These are phyloP conservation scores for Vitellaria paradoxa DNA, from an alignment of 179 eudicot genomes.

Conservation along the genomic window DNA sequence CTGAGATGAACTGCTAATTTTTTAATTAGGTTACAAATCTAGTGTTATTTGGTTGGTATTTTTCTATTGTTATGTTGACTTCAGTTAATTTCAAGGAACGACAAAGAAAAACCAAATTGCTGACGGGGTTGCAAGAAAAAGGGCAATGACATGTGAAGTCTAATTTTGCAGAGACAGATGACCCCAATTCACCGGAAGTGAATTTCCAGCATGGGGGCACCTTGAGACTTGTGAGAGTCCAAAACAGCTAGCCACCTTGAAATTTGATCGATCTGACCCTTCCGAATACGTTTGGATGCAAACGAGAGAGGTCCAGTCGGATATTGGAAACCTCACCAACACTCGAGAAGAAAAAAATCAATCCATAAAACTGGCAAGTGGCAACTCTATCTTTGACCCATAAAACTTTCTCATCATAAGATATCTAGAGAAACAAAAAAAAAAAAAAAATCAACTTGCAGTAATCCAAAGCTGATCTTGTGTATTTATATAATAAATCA, in stretches of 20 bases:
- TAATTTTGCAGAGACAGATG: too few species aligned
- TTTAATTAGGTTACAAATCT: neutral
- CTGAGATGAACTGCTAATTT: neutral
- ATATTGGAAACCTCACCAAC: conserved; percentile 8
- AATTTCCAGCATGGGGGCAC: neutral
- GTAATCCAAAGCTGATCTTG: neutral
- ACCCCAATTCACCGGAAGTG: neutral
- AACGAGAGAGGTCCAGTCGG: neutral
- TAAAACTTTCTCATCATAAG: neutral
- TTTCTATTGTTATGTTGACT: neutral
- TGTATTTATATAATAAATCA: neutral
- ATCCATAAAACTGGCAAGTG: neutral
- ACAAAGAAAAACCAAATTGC: too few species aligned
- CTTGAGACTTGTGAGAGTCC: conserved; percentile 1
- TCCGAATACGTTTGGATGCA: neutral
- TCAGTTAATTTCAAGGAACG: too few species aligned
- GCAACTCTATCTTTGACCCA: conserved; percentile 14
- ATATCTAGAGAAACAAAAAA: neutral
- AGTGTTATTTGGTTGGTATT: neutral
- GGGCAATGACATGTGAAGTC: too few species aligned
- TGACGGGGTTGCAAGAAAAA: neutral
- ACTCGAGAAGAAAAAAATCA: neutral
- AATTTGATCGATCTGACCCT: conserved; percentile 8
- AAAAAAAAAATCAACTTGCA: neutral
- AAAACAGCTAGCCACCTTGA: neutral